Evolutionary conservation across 2,329 filamentous ascomycete genomes (phyloP), one percentile per base, ranked within the genome.

Genomic region (Trichoderma semiorbis): DNA sequence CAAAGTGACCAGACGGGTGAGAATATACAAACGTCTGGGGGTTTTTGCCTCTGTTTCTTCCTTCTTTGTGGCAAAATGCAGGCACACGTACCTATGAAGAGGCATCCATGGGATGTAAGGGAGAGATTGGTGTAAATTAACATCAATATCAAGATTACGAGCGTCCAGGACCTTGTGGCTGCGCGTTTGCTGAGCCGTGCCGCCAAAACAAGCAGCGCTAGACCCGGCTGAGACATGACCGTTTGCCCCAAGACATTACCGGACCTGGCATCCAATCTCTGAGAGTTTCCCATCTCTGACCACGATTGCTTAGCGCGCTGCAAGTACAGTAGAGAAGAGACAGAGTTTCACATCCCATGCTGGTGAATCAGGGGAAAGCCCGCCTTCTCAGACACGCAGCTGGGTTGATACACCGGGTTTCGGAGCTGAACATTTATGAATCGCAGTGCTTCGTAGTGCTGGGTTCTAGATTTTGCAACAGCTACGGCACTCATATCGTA

Each of bases 291-390:
- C 36, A 60, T 18, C 26, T 21, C 53, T 47, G 24, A 69, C 39
- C 34, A 34, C 55, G 26, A 61, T 24, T 53, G 47, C n/a, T 53
- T 53, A 53, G 47, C 47, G 47, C 47, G 47, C 47, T 53, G 47
- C 47, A 53, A 12, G 3, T 26, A 39, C 34, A 57, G 30, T 18
- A 39, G 64, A 24, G 21, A 53, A 53, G 47, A 69, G 57, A 21
- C 66, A 62, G 34, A 61, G 57, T 36, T 62, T 62, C 39, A 43
- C 30, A 34, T 60, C 39, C 47, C 57, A 62, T 62, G 66, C 26
- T 39, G 39, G 21, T 36, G 43, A 58, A 62, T 69, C 66, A 69
- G 66, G 66, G 57, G 66, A 62, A 53, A 60, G 24, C 34, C 57
- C 39, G 26, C 55, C 43, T 24, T 61, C 57, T 61, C 16, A 69